A percentile compares a stretch with the other conserved stretches of the same genome.
phyloP scores from a whole-genome alignment of 179 eudicot genomes.

The Carnegiea gigantea region DNA sequence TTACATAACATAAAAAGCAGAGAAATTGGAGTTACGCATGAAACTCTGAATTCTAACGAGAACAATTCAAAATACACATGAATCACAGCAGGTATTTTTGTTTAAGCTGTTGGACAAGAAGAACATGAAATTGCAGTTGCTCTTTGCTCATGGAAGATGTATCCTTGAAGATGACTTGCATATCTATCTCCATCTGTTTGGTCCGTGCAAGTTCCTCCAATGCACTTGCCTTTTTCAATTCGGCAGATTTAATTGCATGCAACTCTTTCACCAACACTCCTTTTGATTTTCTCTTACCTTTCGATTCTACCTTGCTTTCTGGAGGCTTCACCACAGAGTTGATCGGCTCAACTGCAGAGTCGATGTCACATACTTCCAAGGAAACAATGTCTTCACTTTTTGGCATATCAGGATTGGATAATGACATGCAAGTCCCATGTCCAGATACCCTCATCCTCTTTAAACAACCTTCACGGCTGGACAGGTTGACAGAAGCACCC shows the following conservation, averaged over 20 bases:
- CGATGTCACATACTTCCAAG: neutral
- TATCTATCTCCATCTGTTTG: slow-evolving; percentile 4
- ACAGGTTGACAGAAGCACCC: neutral
- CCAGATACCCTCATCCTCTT: neutral
- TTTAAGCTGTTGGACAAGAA: neutral
- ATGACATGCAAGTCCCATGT: neutral
- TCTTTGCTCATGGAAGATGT: neutral
- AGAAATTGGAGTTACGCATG: too few species aligned
- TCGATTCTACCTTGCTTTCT: neutral
- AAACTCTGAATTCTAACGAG: too few species aligned
- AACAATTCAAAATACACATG: too few species aligned
- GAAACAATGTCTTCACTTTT: neutral
- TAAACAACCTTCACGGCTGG: neutral
- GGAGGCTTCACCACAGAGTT: neutral
- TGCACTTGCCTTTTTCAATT: neutral
- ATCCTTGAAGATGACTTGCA: slow-evolving; percentile 2
- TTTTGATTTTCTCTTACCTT: neutral
- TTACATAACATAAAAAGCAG: too few species aligned
- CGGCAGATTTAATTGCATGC: neutral
- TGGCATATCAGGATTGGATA: neutral
- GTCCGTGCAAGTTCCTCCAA: neutral
- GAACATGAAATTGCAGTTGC: neutral
- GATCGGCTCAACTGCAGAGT: neutral
- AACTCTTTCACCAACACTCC: neutral
- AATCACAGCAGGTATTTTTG: neutral